These are phyloP conservation scores for Nemania sp. DNA, from an alignment of 2,329 filamentous ascomycete species.

Conservation along the genomic window DNA sequence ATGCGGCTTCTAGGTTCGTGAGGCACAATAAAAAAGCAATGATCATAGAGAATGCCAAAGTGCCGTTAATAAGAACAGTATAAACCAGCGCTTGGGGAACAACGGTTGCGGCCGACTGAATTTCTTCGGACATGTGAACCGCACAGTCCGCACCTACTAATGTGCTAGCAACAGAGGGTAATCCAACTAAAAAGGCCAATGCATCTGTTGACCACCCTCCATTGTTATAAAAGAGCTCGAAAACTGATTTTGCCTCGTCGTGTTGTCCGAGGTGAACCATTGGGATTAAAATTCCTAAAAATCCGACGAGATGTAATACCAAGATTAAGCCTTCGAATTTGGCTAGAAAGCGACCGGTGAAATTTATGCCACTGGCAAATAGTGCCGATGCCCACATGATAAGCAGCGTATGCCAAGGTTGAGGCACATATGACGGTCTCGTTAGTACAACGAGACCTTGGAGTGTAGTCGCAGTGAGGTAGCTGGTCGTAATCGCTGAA, in stretches of 20 bases:
- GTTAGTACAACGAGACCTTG: slow-evolving; percentile 44
- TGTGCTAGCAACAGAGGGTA: slow-evolving; percentile 29
- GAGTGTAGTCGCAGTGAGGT: slow-evolving; percentile 41
- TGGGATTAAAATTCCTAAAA: slow-evolving; percentile 16
- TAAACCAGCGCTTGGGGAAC: slow-evolving; percentile 41
- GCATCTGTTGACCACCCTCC: slow-evolving; percentile 59
- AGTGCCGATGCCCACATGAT: slow-evolving; percentile 4
- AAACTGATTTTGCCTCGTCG: not conserved
- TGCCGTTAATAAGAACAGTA: slow-evolving; percentile 42
- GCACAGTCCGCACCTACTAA: slow-evolving; percentile 41
- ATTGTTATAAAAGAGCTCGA: slow-evolving; percentile 55
- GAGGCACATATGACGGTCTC: not conserved
- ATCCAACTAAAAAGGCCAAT: slow-evolving; percentile 54
- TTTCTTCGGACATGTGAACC: slow-evolving; percentile 45
- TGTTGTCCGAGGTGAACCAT: slow-evolving; percentile 11
- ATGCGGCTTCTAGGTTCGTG: not conserved
- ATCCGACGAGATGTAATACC: slow-evolving; percentile 15
- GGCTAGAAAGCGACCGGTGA: not conserved
- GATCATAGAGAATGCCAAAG: slow-evolving; percentile 39
- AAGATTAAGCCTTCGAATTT: slow-evolving; percentile 12
- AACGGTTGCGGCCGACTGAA: slow-evolving; percentile 35
- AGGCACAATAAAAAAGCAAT: slow-evolving; percentile 42
- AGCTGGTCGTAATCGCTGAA: slow-evolving; percentile 36
- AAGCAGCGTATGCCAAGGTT: not conserved
- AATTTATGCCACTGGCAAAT: not conserved